Base-by-base conservation (phyloP, 352 stramenopile genomes). In the Saprolegnia parasitica region DNA sequence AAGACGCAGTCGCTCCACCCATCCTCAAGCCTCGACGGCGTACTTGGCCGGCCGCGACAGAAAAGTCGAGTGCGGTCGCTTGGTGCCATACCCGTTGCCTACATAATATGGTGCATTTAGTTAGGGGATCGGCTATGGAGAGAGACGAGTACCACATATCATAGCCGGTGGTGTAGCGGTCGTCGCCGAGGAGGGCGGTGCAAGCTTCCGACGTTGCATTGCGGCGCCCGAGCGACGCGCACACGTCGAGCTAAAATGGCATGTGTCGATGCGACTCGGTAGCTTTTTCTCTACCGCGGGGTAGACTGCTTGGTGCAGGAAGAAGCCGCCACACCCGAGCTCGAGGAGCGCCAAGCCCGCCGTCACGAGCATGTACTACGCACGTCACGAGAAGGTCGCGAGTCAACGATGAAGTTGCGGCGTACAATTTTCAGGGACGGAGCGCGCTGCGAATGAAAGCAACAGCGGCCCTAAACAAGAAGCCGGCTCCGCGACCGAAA, bases 311-410 rank as follows among this genome's bases (percentile, higher is more conserved):
- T 60, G 13, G 35, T 24, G 13, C 3, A 60, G 11, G 35, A 60
- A 40, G 11, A 60, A 16, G 11, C 24, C 24, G 13, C 52, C 35
- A 42, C 4, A 20, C 4, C 11, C 13, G 20, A 40, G 35, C 35
- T 35, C 52, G 24, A 60, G 11, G 3, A 60, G 3, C 3, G 10
- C 13, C 13, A 60, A 24, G 24, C 11, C 11, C 52, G 24, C n/a
- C 16, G 52, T 60, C 24, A 60, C 16, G 24, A 60, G 13, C 24
- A 60, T 42, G 52, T 26, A 60, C 52, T 60, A 60, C 3, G 20
- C 11, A 10, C 18, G 42, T 49, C 13, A n/a, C 10, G 42, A 60
- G 13, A 24, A 60, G 4, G 35, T 13, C 13, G 11, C 35, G 52
- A 60, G 47, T 5, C 24, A 29, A 55, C 24, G n/a, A 42, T 26